These are phyloP conservation scores for Annulohypoxylon truncatum DNA, from an alignment of 2,329 filamentous ascomycete genomes.

Conservation along the genomic window DNA sequence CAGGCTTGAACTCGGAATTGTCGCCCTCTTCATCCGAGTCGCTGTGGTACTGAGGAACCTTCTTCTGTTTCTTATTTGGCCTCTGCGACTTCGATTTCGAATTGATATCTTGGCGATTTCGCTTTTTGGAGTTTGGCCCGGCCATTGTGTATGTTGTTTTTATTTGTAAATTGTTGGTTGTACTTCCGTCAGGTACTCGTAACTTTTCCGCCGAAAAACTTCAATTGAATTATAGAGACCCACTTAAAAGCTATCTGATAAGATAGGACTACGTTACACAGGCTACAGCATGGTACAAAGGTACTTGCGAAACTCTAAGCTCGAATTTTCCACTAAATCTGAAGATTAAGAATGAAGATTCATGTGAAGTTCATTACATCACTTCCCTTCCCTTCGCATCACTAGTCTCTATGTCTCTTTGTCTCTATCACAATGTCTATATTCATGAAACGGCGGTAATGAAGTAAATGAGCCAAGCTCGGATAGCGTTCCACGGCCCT, in stretches of 20 bases:
- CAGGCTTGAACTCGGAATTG: conserved; percentile 60
- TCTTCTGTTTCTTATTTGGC: conserved; percentile 64
- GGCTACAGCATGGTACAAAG: background rate
- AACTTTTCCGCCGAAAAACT: conserved; percentile 28
- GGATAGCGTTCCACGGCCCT: background rate
- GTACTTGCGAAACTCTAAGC: background rate
- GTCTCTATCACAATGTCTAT: background rate
- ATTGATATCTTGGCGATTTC: conserved; percentile 44
- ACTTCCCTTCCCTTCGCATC: too few species aligned
- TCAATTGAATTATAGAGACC: conserved; percentile 25
- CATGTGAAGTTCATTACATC: too few species aligned
- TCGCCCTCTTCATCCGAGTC: conserved; percentile 59
- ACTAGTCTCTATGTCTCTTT: background rate
- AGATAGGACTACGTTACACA: conserved; percentile 26
- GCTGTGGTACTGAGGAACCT: conserved; percentile 64
- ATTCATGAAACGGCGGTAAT: background rate
- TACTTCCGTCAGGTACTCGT: background rate
- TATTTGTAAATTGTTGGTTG: background rate
- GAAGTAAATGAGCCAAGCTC: background rate
- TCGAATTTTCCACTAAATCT: background rate
- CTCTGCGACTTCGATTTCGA: conserved; percentile 51
- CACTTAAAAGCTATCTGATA: conserved; percentile 26
- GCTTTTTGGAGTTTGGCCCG: conserved; percentile 45
- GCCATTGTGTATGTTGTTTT: conserved; percentile 39
- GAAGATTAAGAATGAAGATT: background rate